These are phyloP conservation scores for Dioscorea zingiberensis DNA, from an alignment of 106 monocot genomes.

Conservation along the genomic window DNA sequence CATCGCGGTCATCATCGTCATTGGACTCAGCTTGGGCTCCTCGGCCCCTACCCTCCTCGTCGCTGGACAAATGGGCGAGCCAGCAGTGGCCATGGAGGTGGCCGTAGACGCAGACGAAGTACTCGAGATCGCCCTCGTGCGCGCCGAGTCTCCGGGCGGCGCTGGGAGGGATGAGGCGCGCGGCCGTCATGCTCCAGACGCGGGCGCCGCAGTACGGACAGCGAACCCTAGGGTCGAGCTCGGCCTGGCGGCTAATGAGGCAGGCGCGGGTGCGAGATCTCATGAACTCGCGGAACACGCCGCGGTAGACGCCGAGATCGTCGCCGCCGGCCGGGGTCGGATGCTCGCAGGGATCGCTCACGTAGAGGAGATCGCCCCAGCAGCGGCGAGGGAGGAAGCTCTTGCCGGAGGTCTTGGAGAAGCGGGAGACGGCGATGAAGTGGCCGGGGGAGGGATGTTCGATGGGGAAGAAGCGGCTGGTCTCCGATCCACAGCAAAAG, in stretches of 20 bases:
- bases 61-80: slow-evolving; percentile 57
- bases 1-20: slow-evolving; percentile 1
- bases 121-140: slow-evolving; percentile 40
- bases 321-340: slow-evolving; percentile 13
- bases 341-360: slow-evolving; percentile 85
- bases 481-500: slow-evolving; percentile 35
- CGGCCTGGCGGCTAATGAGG: slow-evolving; percentile 31
- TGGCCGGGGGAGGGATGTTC: slow-evolving; percentile 14
- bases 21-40: slow-evolving; percentile 4
- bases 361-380: slow-evolving; percentile 50
- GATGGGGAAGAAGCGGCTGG: slow-evolving; percentile 1
- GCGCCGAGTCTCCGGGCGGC: slow-evolving; percentile 51
- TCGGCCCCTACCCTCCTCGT: slow-evolving; percentile 1
- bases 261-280: slow-evolving; percentile 49
- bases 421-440: slow-evolving; percentile 35
- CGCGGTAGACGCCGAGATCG: slow-evolving; percentile 63
- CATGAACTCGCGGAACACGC: slow-evolving; percentile 67
- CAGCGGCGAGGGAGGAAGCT: slow-evolving; percentile 54
- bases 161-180: slow-evolving; percentile 44
- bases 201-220: slow-evolving; percentile 75
- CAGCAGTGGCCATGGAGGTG: slow-evolving; percentile 77
- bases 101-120: slow-evolving; percentile 75
- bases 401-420: slow-evolving; percentile 75
- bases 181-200: slow-evolving; percentile 79
- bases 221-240: slow-evolving; percentile 47